Evolutionary conservation across 2,329 filamentous ascomycete species (phyloP).

Genomic region (Fusarium sp.): DNA sequence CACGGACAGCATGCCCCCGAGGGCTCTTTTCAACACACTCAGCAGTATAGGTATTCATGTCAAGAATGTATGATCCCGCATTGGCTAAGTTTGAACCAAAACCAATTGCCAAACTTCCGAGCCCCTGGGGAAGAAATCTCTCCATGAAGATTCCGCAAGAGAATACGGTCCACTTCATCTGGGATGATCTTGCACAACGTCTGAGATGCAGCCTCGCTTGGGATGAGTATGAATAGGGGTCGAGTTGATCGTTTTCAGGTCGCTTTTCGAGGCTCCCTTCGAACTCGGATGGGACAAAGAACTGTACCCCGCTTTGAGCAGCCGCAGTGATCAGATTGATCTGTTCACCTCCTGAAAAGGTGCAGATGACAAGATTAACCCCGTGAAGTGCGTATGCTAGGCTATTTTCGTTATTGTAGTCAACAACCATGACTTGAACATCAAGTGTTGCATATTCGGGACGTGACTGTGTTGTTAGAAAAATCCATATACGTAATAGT

Average conservation of each 20-base stretch:
- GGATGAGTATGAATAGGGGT: constrained; percentile 61
- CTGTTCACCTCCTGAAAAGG: constrained; percentile 72
- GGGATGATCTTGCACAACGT: constrained; percentile 57
- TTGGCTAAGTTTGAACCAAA: constrained; percentile 60
- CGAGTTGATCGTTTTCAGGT: constrained; percentile 65
- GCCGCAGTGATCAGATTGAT: constrained; percentile 78
- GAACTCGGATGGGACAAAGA: constrained; percentile 80
- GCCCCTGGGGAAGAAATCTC: constrained; percentile 73
- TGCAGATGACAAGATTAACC: constrained; percentile 79
- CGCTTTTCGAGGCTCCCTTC: constrained; percentile 70
- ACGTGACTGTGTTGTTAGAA: constrained; percentile 56
- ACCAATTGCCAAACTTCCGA: constrained; percentile 69
- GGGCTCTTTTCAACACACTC: constrained; percentile 67
- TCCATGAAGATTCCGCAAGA: constrained; percentile 81
- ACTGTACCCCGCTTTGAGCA: constrained; percentile 68
- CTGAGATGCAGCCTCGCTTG: constrained; percentile 66
- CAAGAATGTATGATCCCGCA: constrained; percentile 73
- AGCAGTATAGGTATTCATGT: constrained; percentile 66
- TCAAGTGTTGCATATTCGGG: constrained; percentile 63
- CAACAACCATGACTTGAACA: constrained; percentile 74
- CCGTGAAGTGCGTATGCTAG: constrained; percentile 75
- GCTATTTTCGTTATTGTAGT: constrained; percentile 68
- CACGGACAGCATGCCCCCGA: constrained; percentile 58
- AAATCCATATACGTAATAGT: background rate
- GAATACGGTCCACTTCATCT: constrained; percentile 75